Evolutionary conservation across 208 protist species (phyloP), one percentile per base, ranked within the genome.

Genomic region (Crithidia fasciculata): DNA sequence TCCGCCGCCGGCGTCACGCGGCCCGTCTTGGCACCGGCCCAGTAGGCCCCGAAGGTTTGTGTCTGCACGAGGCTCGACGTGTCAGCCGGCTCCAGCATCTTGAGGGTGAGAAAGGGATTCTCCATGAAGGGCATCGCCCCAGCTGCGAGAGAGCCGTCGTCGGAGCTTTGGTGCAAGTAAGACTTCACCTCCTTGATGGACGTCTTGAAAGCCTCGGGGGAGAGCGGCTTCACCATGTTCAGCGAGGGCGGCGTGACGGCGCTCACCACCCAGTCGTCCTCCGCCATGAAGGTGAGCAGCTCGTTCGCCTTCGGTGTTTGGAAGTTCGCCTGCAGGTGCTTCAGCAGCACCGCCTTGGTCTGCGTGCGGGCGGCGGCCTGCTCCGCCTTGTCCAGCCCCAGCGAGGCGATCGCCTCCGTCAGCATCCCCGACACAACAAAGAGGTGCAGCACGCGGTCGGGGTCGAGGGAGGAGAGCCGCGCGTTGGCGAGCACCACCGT

Each of bases 391-490:
- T 85, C 74, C 13, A 92, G 63, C 5, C 91, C 91, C 7, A 94
- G 65, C 0, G 68, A 78, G 7, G 72, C 72, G 40, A 83, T 58
- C 7, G 80, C 84, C 67, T 94, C 89, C 9, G 91, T 78, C 15
- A 93, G 78, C 80, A 95, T 88, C 69, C 86, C 83, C n/a, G 89
- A 63, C 16, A 95, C 81, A 44, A 91, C 84, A 61, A 95, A 95
- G 18, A 92, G 61, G 65, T 96, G 92, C 76, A 96, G 72, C 53
- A 90, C 86, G 37, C 73, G 86, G 66, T 93, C 89, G 12, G 89
- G 52, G 69, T 92, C 88, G 44, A 92, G 69, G 10, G 61, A 63
- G 44, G 71, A 40, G 19, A 93, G 76, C 2, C 72, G 79, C 37
- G 76, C 72, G 68, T 78, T 78, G 8, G 81, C 65, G 36, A 96